Evolutionary conservation across 202 grass and related monocot genomes (phyloP).

Genomic region (Hordeum pubiflorum): DNA sequence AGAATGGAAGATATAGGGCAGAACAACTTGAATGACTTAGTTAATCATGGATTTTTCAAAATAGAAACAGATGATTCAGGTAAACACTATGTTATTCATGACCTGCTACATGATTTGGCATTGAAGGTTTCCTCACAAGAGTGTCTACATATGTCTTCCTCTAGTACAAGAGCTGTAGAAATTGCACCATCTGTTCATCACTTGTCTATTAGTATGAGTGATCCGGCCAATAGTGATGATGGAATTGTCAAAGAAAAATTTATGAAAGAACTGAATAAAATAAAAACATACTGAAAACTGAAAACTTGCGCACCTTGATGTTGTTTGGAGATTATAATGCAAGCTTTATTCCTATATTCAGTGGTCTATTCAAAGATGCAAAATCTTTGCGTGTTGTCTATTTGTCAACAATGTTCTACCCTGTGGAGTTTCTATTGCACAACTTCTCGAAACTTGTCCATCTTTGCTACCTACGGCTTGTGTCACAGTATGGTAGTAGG

Average conservation of each 20-base stretch:
- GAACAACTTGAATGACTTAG: not conserved
- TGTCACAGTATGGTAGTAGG: fast-evolving
- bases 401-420: not conserved
- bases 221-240: not conserved
- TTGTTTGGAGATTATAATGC: not conserved
- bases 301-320: slow-evolving; percentile 17
- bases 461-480: slow-evolving; percentile 22
- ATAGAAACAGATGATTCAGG: not conserved
- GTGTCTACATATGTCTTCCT: not conserved
- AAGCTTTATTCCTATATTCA: not conserved
- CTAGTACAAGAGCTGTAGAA: not conserved
- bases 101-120: slow-evolving; percentile 23
- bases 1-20: slow-evolving; percentile 18
- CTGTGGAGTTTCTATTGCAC: not conserved
- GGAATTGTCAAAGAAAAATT: not conserved
- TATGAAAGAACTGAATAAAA: not conserved
- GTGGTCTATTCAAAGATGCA: not conserved
- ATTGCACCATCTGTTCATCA: not conserved
- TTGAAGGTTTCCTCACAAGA: not conserved
- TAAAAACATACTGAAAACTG: not conserved
- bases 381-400: not conserved
- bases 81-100: slow-evolving; percentile 15
- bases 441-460: not conserved
- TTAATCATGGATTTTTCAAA: slow-evolving; percentile 15
- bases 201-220: not conserved